Percentiles rank a stretch among this genome's conserved stretches.
phyloP scores from a whole-genome alignment of 148 eudicot genomes.

The Cornus kousa region DNA sequence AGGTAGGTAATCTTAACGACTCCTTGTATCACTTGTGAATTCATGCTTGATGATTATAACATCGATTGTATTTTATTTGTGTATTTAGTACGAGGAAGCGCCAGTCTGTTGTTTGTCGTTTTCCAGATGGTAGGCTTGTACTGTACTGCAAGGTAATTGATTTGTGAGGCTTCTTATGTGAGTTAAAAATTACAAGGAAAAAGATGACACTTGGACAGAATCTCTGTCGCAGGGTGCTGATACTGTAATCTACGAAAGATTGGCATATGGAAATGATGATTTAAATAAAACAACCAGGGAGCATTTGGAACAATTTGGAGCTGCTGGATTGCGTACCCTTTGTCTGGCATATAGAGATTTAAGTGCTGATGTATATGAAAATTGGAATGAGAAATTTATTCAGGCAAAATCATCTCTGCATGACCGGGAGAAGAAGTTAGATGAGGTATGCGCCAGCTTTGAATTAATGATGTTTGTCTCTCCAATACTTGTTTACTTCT shows the following conservation, averaged over 20 bases:
- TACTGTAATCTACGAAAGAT: conserved; percentile 88
- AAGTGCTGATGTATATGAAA: conserved; percentile 56
- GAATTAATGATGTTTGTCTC: not conserved
- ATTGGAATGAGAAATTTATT: conserved; percentile 92
- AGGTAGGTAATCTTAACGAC: conserved; percentile 47
- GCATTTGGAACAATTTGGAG: conserved; percentile 92
- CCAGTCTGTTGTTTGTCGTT: conserved; percentile 95
- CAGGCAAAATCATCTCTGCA: conserved; percentile 92
- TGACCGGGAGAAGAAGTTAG: conserved; percentile 92
- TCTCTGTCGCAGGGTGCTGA: conserved; percentile 84
- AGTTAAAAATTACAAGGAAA: not conserved
- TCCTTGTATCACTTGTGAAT: conserved; percentile 14
- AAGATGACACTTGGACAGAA: conserved; percentile 7
- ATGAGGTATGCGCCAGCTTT: conserved; percentile 50
- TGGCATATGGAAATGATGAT: conserved; percentile 60
- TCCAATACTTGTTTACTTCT: conserved; percentile 2
- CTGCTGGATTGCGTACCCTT: conserved; percentile 90
- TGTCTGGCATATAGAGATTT: conserved; percentile 87
- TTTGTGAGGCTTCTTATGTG: conserved; percentile 9
- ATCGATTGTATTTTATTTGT: conserved; percentile 23
- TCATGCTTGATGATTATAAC: conserved; percentile 11
- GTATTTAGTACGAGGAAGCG: conserved; percentile 82
- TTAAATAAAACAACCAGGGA: conserved; percentile 63
- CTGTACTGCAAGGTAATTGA: conserved; percentile 83
- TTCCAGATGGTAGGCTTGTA: conserved; percentile 91